Evolutionary conservation across 1,139 yeast genomes (phyloP).

Genomic region (Pichia sp.): DNA sequence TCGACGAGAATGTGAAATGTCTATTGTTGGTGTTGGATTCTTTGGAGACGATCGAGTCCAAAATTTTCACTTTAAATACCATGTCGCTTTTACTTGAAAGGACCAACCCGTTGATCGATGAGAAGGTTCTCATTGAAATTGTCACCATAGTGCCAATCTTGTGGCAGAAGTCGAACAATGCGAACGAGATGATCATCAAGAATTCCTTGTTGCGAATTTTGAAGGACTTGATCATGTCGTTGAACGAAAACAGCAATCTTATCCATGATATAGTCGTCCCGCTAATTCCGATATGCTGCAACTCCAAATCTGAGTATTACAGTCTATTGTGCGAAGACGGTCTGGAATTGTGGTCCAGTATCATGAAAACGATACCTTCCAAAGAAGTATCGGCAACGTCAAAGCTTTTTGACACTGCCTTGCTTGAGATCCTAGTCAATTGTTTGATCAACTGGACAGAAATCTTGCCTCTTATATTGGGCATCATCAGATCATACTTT

Average conservation of each 20-base stretch:
- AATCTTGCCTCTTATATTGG: slow-evolving; percentile 61
- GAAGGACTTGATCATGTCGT: slow-evolving; percentile 58
- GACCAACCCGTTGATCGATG: slow-evolving; percentile 56
- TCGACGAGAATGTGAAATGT: slow-evolving; percentile 49
- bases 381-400: slow-evolving; percentile 32
- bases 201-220: slow-evolving; percentile 68
- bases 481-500: slow-evolving; percentile 68
- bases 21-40: slow-evolving; percentile 44
- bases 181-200: slow-evolving; percentile 61
- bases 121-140: slow-evolving; percentile 48
- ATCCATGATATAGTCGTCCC: slow-evolving; percentile 68
- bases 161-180: slow-evolving; percentile 61
- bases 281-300: slow-evolving; percentile 57
- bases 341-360: slow-evolving; percentile 72
- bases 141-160: slow-evolving; percentile 61
- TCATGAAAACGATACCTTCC: slow-evolving; percentile 54
- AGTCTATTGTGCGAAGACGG: slow-evolving; percentile 81
- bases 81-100: slow-evolving; percentile 61
- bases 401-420: slow-evolving; percentile 37
- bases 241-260: slow-evolving; percentile 53
- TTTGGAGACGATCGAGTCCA: slow-evolving; percentile 65
- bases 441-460: slow-evolving; percentile 68
- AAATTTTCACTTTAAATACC: slow-evolving; percentile 63
- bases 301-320: slow-evolving; percentile 56
- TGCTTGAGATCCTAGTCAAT: slow-evolving; percentile 43